Evolutionary conservation across 306 rosid species (phyloP), one percentile per base, ranked within the genome.

Genomic region (Begonia loranthoides): DNA sequence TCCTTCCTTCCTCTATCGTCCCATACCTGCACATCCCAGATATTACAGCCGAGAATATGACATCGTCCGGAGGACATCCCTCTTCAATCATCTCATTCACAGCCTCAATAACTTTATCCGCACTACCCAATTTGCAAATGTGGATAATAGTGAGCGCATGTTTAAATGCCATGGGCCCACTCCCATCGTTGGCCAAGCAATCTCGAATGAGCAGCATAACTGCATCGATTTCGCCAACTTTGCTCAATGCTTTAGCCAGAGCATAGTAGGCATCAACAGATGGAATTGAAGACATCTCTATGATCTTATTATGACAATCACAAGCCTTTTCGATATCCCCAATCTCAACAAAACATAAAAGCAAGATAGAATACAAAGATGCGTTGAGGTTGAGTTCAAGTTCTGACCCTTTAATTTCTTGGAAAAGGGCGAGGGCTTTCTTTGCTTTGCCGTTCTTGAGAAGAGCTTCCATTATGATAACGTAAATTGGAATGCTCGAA

Each of bases 1-100:
- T 89, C 78, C 89, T 73, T 15, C 90, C 87, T 81, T 76, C 95
- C 64, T 84, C 90, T 28, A 89, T 61, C 2, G 87, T 73, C 59
- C 95, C 94, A 49, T 89, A 50, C 76, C 68, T 79, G 49, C 73
- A 69, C 90, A 79, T 82, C 73, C 90, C 94, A 11, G 75, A 82
- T 63, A 89, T 77, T 55, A 89, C 52, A 9, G 87, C 77, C 57
- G 77, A 75, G 71, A 33, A 77, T 21, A 75, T 17, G 15, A 77
- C 78, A 51, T 41, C 66, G 44, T 52, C 65, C 15, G 60, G 84
- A 61, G 63, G 71, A 62, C 81, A 82, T 41, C 84, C 87, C 54
- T 79, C 64, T 70, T 79, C 79, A 66, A 82, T 70, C 90, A 89
- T 79, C 79, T 85, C 94, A 38, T 74, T 65, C 47, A 85, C 53